Conservation (phyloP, 1,139 yeast genomes). For the Blastobotrys raffinosifermentans region DNA sequence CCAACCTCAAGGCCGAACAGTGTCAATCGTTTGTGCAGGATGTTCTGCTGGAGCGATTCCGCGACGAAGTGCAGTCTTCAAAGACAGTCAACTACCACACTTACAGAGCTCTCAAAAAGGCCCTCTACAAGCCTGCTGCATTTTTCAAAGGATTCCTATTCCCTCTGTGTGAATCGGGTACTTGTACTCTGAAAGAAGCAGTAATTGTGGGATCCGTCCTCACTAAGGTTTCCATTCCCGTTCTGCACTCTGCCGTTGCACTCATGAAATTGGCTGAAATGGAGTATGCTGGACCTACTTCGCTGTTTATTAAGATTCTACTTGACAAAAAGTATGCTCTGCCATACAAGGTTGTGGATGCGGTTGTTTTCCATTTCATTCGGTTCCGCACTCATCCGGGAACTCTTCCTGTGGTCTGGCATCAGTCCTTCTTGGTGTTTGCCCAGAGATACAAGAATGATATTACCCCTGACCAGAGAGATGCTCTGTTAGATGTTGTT, state of each 20-base stretch:
- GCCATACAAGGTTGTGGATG: constrained; percentile 94
- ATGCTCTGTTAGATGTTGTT: constrained; percentile 81
- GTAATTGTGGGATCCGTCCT: constrained; percentile 91
- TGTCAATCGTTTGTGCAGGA: constrained; percentile 77
- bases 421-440: constrained; percentile 86
- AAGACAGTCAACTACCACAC: constrained; percentile 71
- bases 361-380: constrained; percentile 92
- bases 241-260: constrained; percentile 93
- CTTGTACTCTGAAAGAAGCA: constrained; percentile 86
- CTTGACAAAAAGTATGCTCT: constrained; percentile 93
- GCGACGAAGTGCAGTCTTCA: constrained; percentile 73
- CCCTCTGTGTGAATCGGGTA: constrained; percentile 66
- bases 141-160: constrained; percentile 93
- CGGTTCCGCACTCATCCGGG: constrained; percentile 51
- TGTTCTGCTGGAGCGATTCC: constrained; percentile 77
- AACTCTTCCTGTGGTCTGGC: constrained; percentile 90
- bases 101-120: constrained; percentile 84
- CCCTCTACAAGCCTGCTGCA: constrained; percentile 95
- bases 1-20: constrained; percentile 79
- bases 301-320: constrained; percentile 82
- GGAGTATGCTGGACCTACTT: constrained; percentile 82
- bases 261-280: constrained; percentile 75
- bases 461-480: constrained; percentile 95
- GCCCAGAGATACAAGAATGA: constrained; percentile 96
- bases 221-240: constrained; percentile 86